These are phyloP conservation scores for Cercospora citrullina DNA, from an alignment of 2,329 filamentous ascomycete genomes.

Conservation along the genomic window DNA sequence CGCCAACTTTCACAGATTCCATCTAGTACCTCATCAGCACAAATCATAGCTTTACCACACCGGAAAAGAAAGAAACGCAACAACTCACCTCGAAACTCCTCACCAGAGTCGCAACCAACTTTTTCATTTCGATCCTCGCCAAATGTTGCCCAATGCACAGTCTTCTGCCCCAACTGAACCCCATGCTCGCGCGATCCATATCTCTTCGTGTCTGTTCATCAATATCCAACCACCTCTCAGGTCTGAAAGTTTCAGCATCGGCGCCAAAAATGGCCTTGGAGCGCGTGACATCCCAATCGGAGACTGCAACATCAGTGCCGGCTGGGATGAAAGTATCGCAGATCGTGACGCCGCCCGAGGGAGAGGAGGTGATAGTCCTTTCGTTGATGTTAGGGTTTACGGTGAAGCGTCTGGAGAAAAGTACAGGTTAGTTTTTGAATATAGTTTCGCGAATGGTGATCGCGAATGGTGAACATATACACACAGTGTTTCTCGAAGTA, in stretches of 20 bases:
- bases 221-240: constrained; percentile 51
- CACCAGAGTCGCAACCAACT: constrained; percentile 22
- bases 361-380: constrained; percentile 12
- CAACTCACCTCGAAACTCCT: constrained; percentile 11
- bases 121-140: constrained; percentile 41
- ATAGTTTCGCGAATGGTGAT: neutral
- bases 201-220: constrained; percentile 36
- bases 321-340: constrained; percentile 42
- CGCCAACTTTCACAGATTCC: constrained; percentile 8
- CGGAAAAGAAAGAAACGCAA: too few relatives aligned
- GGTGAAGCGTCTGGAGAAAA: constrained; percentile 1
- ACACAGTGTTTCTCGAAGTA: constrained; percentile 18
- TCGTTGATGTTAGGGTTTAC: constrained; percentile 15
- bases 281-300: constrained; percentile 43
- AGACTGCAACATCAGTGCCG: constrained; percentile 42
- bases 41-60: too few relatives aligned
- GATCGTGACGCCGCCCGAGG: constrained; percentile 6
- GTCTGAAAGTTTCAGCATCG: constrained; percentile 46
- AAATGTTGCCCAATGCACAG: constrained; percentile 50
- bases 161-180: constrained; percentile 48
- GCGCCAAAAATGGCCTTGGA: constrained; percentile 40
- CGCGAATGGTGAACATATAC: neutral
- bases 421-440: neutral
- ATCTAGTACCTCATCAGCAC: neutral
- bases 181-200: constrained; percentile 48